Percentiles rank a stretch among this genome's conserved stretches.
Evolutionary conservation across 2,329 filamentous ascomycete genomes (phyloP).

Genomic region (Pseudohalonectria lignicola): DNA sequence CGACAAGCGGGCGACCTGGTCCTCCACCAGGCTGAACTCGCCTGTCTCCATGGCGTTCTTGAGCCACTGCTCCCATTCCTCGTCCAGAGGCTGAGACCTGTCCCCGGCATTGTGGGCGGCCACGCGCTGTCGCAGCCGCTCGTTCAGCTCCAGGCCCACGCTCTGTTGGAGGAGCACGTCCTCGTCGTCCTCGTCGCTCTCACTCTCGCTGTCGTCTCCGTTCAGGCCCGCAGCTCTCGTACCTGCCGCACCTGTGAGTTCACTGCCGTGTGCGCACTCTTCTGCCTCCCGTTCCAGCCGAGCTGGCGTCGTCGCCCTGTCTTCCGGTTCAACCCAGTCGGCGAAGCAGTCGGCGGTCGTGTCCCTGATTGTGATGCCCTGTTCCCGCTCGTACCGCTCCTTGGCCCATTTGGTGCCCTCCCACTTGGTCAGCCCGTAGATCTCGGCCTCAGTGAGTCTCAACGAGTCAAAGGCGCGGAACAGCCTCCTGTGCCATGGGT

Average conservation of each 20-base stretch:
- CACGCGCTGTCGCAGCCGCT: constrained; percentile 52
- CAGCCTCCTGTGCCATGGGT: constrained; percentile 64
- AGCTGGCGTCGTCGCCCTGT: constrained; percentile 13
- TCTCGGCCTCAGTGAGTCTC: constrained; percentile 57
- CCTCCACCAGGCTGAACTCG: constrained; percentile 35
- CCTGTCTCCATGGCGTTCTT: constrained; percentile 59
- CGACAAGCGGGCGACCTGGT: constrained; percentile 26
- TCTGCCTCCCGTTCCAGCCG: constrained; percentile 21
- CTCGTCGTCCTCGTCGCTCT: constrained; percentile 42
- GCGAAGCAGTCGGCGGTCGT: constrained; percentile 60
- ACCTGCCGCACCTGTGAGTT: constrained; percentile 2
- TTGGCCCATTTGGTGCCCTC: constrained; percentile 77
- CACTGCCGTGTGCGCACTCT: constrained; percentile 31
- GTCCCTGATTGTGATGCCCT: constrained; percentile 58
- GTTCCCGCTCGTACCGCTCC: constrained; percentile 67
- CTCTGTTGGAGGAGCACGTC: constrained; percentile 35
- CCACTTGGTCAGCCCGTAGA: constrained; percentile 65
- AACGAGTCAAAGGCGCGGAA: constrained; percentile 67
- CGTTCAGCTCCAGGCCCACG: constrained; percentile 51
- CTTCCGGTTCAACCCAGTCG: constrained; percentile 44
- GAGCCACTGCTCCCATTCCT: constrained; percentile 66
- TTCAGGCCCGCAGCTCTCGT: constrained; percentile 10
- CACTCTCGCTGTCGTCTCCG: constrained; percentile 11
- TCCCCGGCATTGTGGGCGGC: constrained; percentile 52
- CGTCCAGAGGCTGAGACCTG: constrained; percentile 47